Base-by-base conservation (phyloP, 2,329 filamentous ascomycete species). In the Botrytis sinoallii region DNA sequence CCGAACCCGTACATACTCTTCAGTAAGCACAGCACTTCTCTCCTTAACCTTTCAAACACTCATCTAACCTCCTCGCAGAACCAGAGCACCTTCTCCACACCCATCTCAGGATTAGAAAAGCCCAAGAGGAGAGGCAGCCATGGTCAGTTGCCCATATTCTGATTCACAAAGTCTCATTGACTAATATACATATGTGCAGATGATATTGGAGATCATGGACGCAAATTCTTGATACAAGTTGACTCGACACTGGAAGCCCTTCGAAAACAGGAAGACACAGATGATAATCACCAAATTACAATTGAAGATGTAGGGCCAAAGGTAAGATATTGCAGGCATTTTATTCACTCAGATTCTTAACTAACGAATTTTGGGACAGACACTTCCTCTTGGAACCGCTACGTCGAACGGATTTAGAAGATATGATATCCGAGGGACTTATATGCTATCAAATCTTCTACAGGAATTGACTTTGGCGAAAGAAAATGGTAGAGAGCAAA, bases 271-370 rank as follows among this genome's bases (percentile, higher is more conserved):
- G 96, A 99, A 83, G 96, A 99, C 81, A 97, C 95, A 44, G 95
- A 99, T 83, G 87, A 89, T 73, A 98, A 99, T 83, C 93, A 94
- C 87, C 95, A 98, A 83, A 99, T 99, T 82, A 99, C 96, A 44
- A 97, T 98, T 79, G 96, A 98, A 81, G 96, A 99, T 84, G 88
- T 89, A 76, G 96, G 96, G 0, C 95, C 96, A 68, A 99, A 98
- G 88, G 93, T 92, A 44, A 10, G 68, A 61, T 22, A 2, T n/a
- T 46, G 35, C 57, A 22, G 20, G 3, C 16, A 25, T 68, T 42
- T 4, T 42, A n/a, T 42, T 22, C 48, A 6, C 40, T 32, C 52
- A 29, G 12, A 16, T 40, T 42, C 35, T 52, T 14, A 25, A 38
- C 52, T 70, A 60, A 72, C 42, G 46, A 40, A 29, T 42, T 6